Conservation (phyloP, 2,329 filamentous ascomycete species). For the Pyricularia sp. region DNA sequence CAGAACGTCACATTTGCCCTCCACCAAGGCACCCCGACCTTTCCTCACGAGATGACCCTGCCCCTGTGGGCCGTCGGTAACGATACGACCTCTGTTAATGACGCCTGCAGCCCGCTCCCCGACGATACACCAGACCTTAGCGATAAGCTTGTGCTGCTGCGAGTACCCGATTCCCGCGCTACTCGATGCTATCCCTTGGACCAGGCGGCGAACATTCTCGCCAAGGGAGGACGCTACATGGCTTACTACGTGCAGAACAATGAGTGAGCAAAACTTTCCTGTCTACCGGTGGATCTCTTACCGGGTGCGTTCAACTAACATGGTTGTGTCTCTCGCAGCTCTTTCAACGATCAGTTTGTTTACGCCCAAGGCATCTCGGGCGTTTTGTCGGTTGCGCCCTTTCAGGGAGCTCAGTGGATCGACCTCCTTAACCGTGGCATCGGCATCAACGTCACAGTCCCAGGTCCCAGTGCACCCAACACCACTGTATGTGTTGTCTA, state of each 20-base stretch:
- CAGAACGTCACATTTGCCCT: background rate
- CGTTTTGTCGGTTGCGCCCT: background rate
- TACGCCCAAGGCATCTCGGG: background rate
- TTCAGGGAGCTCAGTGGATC: slow-evolving; percentile 17
- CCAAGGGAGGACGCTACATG: slow-evolving; percentile 19
- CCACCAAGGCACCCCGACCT: background rate
- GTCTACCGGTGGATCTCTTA: too few species aligned
- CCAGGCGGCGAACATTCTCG: slow-evolving; percentile 20
- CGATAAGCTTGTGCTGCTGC: slow-evolving; percentile 3
- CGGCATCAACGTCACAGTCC: slow-evolving; percentile 17
- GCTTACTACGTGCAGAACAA: slow-evolving; percentile 18
- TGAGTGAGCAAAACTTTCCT: background rate
- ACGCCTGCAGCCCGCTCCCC: slow-evolving; percentile 3
- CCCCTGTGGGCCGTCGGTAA: slow-evolving; percentile 1
- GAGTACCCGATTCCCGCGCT: background rate
- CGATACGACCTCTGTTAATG: background rate
- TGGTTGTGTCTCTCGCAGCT: background rate
- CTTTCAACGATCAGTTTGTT: background rate
- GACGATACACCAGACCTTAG: slow-evolving; percentile 3
- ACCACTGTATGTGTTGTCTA: too few species aligned
- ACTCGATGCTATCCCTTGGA: slow-evolving; percentile 5
- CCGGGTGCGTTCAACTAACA: too few species aligned
- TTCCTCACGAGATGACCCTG: background rate
- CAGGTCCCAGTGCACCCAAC: background rate
- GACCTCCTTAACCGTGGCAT: slow-evolving; percentile 26